These are phyloP conservation scores for Pestalotiopsis sp. DNA, from an alignment of 2,329 filamentous ascomycete species.

Conservation along the genomic window DNA sequence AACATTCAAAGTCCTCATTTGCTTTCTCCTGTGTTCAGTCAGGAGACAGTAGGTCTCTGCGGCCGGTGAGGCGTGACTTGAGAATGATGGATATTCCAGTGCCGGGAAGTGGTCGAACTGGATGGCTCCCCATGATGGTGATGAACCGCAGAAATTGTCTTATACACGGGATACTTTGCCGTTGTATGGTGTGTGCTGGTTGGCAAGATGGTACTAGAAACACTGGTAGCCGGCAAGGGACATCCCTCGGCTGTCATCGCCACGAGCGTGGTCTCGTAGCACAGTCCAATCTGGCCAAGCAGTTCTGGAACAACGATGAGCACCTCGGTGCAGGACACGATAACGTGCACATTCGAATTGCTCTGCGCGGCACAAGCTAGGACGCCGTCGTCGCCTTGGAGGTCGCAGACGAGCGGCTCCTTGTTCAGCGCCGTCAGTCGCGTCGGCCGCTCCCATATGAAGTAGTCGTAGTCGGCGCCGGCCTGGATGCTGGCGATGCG, in stretches of 20 bases:
- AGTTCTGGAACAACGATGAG: background rate
- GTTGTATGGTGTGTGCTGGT: background rate
- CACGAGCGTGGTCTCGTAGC: background rate
- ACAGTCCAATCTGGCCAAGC: background rate
- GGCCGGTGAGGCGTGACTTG: background rate
- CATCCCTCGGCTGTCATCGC: background rate
- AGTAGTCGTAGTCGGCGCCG: background rate
- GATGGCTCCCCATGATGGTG: background rate
- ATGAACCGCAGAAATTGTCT: background rate
- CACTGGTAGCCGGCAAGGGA: background rate
- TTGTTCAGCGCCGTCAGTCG: background rate
- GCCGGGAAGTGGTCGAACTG: background rate
- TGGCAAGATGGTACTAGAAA: background rate
- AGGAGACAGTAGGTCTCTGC: background rate
- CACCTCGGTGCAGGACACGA: background rate
- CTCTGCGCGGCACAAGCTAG: background rate
- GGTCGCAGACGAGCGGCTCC: background rate
- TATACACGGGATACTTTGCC: background rate
- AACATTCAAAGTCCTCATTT: background rate
- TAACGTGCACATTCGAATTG: background rate
- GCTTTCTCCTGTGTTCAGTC: background rate
- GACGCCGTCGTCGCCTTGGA: background rate
- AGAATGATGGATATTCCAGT: background rate
- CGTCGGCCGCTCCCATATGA: background rate
- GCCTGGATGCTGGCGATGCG: background rate